Evolutionary conservation across 1,139 yeast genomes (phyloP).

Genomic region (Geotrichum aggregatum): DNA sequence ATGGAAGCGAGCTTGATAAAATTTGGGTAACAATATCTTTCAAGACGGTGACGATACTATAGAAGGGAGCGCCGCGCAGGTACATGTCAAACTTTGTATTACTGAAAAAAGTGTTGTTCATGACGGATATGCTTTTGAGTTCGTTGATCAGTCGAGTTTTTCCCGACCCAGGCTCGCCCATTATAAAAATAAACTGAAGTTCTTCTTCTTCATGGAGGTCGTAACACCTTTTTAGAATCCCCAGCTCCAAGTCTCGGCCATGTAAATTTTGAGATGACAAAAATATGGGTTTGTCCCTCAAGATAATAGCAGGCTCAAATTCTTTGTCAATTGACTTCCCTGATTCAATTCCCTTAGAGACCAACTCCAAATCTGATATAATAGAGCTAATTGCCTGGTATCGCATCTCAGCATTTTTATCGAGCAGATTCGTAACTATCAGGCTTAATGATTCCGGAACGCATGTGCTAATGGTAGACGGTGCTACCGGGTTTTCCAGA

Average conservation of each 20-base stretch:
- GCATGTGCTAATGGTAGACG: constrained; percentile 42
- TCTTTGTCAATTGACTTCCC: constrained; percentile 25
- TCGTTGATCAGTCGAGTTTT: constrained; percentile 47
- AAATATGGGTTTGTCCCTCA: constrained; percentile 30
- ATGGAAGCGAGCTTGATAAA: constrained; percentile 42
- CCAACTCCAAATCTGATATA: constrained; percentile 41
- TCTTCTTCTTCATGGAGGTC: constrained; percentile 30
- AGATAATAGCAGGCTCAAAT: constrained; percentile 27
- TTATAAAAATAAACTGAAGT: constrained; percentile 40
- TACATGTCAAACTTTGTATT: constrained; percentile 44
- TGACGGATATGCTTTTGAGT: constrained; percentile 41
- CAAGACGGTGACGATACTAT: constrained; percentile 40
- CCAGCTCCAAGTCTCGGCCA: constrained; percentile 42
- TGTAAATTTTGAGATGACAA: constrained; percentile 38
- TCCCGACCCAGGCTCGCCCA: constrained; percentile 50
- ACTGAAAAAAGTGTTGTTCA: constrained; percentile 43
- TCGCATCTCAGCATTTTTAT: constrained; percentile 45
- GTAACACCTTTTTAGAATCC: constrained; percentile 34
- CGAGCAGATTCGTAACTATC: constrained; percentile 45
- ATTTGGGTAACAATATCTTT: constrained; percentile 46
- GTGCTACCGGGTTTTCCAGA: constrained; percentile 44
- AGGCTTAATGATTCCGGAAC: constrained; percentile 42
- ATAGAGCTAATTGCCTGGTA: constrained; percentile 43
- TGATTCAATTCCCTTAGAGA: constrained; percentile 26
- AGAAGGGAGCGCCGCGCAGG: constrained; percentile 38